Evolutionary conservation across 2,329 filamentous ascomycete genomes (phyloP), one percentile per base, ranked within the genome.

Genomic region (Akanthomyces lecanii): DNA sequence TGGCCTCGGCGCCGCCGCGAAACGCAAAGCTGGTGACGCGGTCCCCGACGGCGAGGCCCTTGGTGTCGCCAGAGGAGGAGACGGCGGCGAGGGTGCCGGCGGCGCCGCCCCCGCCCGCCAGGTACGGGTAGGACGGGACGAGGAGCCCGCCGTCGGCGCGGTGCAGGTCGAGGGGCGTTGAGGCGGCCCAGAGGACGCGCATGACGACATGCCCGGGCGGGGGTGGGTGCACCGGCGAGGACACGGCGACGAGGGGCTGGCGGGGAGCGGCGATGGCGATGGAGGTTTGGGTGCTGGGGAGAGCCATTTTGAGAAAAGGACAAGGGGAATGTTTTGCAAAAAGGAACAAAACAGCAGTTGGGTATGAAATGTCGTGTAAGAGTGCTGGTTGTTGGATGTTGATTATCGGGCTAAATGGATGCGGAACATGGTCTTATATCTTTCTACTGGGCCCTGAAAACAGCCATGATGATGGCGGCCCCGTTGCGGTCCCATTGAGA

Each of bases 281-380:
- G 7, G 84, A 86, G 69, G 84, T 86, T 76, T 83, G 89, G 11
- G 84, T 86, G 66, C 84, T 82, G 6, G 88, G 88, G 21, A 87
- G 77, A 40, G 71, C 63, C 67, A 71, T 71, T n/a, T 56, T 66
- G 61, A 16, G 14, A 42, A 30, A 11, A 36, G n/a, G 12, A 12
- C 42, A 14, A 18, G 38, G n/a, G 28, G 18, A 40, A 25, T 23
- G 44, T 10, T 8, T 45, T n/a, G n/a, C 7, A n/a, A 21, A 5
- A 25, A 25, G 45, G 38, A 40, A 40, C 3, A 16, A 16, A 40
- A 40, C 4, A 40, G 10, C 4, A 16, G 38, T 16, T 14, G 38
- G 38, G 38, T 40, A 40, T 14, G 11, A 40, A 10, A 40, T 16
- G 12, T 16, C 4, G 38, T 14, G 38, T 10, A 40, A 40, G 38